A percentile compares a stretch with the other conserved stretches of the same genome.
Conservation (phyloP, 805 yeast species). For the Candida schatavii region DNA sequence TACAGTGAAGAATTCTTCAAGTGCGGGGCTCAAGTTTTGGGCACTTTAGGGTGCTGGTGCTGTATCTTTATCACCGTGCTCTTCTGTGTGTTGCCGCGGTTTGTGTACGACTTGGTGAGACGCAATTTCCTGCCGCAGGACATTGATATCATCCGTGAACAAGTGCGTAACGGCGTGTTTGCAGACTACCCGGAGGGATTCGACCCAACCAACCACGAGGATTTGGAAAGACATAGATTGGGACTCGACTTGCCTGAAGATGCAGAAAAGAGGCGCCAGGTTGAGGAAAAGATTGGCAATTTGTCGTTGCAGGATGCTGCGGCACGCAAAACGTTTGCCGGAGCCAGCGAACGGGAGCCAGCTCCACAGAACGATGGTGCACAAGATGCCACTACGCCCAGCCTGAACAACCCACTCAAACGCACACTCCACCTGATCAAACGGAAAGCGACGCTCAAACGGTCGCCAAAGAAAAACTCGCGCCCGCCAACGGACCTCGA, state of each 20-base stretch:
- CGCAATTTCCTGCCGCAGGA: constrained; percentile 60
- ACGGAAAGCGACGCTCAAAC: constrained; percentile 28
- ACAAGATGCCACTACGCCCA: background rate
- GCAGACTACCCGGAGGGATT: constrained; percentile 46
- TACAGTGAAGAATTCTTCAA: constrained; percentile 59
- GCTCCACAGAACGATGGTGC: background rate
- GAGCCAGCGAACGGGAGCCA: constrained; percentile 6
- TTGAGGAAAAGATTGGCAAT: constrained; percentile 8
- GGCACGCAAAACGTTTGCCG: background rate
- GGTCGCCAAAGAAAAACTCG: constrained; percentile 7
- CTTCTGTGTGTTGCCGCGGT: constrained; percentile 59
- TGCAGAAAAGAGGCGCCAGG: too few species aligned
- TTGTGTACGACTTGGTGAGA: constrained; percentile 47
- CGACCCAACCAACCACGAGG: constrained; percentile 51
- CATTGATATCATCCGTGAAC: constrained; percentile 68
- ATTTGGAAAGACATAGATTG: constrained; percentile 38
- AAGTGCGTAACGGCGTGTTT: constrained; percentile 51
- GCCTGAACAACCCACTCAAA: constrained; percentile 13
- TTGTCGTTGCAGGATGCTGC: constrained; percentile 1
- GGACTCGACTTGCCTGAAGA: constrained; percentile 29
- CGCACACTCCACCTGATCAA: constrained; percentile 35
- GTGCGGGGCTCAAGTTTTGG: constrained; percentile 62
- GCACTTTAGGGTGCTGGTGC: constrained; percentile 65
- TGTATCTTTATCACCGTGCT: constrained; percentile 54
- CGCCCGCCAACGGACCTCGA: constrained; percentile 26